phyloP scores from a whole-genome alignment of 495 filamentous ascomycete species.

The Copromyces sp. region DNA sequence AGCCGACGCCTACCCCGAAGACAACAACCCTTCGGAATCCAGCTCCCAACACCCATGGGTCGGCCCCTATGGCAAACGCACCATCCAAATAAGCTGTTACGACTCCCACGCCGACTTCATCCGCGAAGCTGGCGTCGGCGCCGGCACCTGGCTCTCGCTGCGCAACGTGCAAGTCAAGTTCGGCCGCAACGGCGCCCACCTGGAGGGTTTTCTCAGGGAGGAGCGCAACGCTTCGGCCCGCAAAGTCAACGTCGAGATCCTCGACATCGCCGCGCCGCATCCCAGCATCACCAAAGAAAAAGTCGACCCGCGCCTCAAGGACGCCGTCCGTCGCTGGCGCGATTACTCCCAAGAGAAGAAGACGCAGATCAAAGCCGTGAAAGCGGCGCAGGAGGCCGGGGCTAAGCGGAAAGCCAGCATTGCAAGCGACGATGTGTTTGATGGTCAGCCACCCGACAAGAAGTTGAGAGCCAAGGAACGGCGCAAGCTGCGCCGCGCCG shows the following conservation, averaged over 20 bases:
- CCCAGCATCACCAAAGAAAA: slow-evolving; percentile 11
- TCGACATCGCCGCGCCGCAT: slow-evolving; percentile 12
- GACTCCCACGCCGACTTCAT: slow-evolving; percentile 54
- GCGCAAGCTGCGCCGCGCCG: slow-evolving; percentile 9
- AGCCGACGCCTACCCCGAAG: slow-evolving; percentile 22
- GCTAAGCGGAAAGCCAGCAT: slow-evolving; percentile 18
- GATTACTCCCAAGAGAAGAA: slow-evolving; percentile 50
- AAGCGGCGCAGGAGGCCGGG: slow-evolving; percentile 11
- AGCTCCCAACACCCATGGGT: slow-evolving; percentile 39
- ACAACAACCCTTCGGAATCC: slow-evolving; percentile 11
- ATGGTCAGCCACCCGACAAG: slow-evolving; percentile 17
- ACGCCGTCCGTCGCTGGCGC: slow-evolving; percentile 50
- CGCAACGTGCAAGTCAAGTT: slow-evolving; percentile 64
- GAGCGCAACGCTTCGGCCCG: slow-evolving; percentile 41
- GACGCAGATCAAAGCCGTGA: slow-evolving; percentile 32
- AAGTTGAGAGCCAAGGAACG: slow-evolving; percentile 25
- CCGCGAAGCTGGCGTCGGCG: slow-evolving; percentile 39
- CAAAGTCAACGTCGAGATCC: slow-evolving; percentile 41
- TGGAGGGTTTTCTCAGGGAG: slow-evolving; percentile 65
- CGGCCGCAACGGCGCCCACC: slow-evolving; percentile 34
- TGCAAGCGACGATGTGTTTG: slow-evolving; percentile 16
- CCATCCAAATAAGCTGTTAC: slow-evolving; percentile 63
- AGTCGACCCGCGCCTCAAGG: slow-evolving; percentile 46
- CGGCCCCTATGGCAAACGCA: slow-evolving; percentile 67
- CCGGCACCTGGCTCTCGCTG: slow-evolving; percentile 52